Percentiles rank a stretch among this genome's conserved stretches.
Evolutionary conservation across 2,329 filamentous ascomycete species (phyloP).

Genomic region (Aspergillus niger): DNA sequence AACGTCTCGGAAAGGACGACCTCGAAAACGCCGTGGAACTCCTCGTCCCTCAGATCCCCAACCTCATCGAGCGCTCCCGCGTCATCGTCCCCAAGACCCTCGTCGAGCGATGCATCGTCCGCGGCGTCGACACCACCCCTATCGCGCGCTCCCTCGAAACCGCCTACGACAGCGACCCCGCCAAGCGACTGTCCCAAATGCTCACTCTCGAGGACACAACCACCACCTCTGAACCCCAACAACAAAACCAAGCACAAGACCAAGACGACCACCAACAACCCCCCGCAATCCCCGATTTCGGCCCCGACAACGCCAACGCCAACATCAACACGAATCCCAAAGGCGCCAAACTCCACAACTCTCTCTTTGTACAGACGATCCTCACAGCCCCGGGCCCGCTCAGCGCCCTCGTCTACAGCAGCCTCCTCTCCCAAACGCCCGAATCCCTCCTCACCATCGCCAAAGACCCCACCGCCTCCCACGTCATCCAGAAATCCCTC

Average conservation of each 20-base stretch:
- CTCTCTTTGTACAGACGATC: constrained; percentile 78
- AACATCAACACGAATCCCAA: constrained; percentile 16
- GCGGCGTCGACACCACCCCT: constrained; percentile 59
- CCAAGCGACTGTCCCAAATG: constrained; percentile 59
- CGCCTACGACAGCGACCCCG: constrained; percentile 56
- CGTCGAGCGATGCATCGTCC: constrained; percentile 77
- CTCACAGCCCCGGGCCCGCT: constrained; percentile 71
- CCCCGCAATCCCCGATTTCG: constrained; percentile 10
- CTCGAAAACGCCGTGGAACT: constrained; percentile 70
- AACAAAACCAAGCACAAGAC: constrained; percentile 45
- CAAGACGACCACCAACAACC: constrained; percentile 46
- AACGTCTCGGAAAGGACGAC: constrained; percentile 83
- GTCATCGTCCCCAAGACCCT: constrained; percentile 78
- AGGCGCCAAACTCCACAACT: constrained; percentile 71
- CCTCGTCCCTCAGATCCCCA: constrained; percentile 71
- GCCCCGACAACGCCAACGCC: not conserved
- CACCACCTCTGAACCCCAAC: too few relatives aligned
- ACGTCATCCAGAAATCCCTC: constrained; percentile 66
- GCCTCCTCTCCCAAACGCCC: constrained; percentile 62
- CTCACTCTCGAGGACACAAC: constrained; percentile 56
- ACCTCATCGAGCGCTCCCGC: constrained; percentile 72
- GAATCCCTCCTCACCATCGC: constrained; percentile 66
- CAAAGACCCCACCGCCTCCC: constrained; percentile 60
- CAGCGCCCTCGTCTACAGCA: constrained; percentile 70
- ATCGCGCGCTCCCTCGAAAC: constrained; percentile 61